Base-by-base conservation (phyloP, 23 red algal genomes). In the Gracilaria domingensis region DNA sequence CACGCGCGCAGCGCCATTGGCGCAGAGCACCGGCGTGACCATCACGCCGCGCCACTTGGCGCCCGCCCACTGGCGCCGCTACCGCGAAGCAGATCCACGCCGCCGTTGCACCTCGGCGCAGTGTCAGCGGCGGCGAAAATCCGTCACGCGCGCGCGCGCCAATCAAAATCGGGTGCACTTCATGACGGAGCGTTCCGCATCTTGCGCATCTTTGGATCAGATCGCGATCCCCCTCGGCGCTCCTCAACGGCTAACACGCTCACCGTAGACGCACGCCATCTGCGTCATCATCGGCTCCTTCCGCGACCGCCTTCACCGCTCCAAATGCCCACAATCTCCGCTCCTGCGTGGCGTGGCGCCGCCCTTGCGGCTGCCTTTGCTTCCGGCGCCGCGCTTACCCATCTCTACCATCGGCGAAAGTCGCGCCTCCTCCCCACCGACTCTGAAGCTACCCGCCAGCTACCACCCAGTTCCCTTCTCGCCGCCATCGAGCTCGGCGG, bases 401-500 rank as follows among this genome's bases (percentile, higher is more conserved):
- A 83, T 49, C 77, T 93, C 30, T 93, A 85, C 49, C 61, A 73
- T 13, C 24, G 25, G 7, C 71, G 69, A 8, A 37, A 24, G 67
- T 28, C 83, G 32, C 32, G 11, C 32, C 65, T n/a, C 42, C 54
- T 39, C 70, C 64, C 51, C 14, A 1, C 38, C 37, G n/a, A 21
- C 12, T 12, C 35, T 23, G 21, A 35, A 49, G 4, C 0, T 12
- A 12, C 13, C 35, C 23, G 11, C 5, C 8, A 45, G 40, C 30
- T 85, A 20, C 35, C 80, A 4, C 69, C 90, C 28, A 75, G 28
- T 34, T 49, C 82, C 16, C 90, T 93, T 17, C 81, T 96, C 50
- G 94, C 88, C 28, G 97, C 85, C 24, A 79, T 99, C 12, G 97
- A 99, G 84, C 94, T 99, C 35, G 97, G 97, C 23, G 97, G 97